These are phyloP conservation scores for Calonectria pseudoreteaudii DNA, from an alignment of 2,329 filamentous ascomycete genomes.

Conservation along the genomic window DNA sequence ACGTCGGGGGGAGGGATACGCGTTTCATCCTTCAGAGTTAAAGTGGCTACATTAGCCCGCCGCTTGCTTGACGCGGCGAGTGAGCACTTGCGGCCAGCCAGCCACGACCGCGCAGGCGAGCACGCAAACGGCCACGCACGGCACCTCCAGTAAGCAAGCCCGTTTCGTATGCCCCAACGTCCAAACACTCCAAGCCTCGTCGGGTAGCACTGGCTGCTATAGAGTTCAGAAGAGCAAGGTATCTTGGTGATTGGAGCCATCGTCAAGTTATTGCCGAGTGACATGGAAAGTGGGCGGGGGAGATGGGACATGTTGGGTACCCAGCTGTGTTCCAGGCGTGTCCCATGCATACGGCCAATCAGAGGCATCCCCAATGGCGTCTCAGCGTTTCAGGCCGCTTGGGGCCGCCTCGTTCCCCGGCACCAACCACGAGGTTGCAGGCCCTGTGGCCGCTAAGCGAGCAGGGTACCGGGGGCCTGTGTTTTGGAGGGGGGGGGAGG, in stretches of 20 bases:
- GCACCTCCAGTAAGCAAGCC: too few relatives aligned
- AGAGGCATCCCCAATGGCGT: neutral
- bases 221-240: neutral
- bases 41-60: slow-evolving; percentile 26
- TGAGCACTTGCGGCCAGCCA: neutral
- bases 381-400: slow-evolving; percentile 15
- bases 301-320: neutral
- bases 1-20: neutral
- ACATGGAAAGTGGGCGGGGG: slow-evolving; percentile 7
- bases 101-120: neutral
- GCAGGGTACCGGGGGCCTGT: slow-evolving; percentile 15
- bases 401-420: slow-evolving; percentile 10
- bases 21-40: slow-evolving; percentile 7
- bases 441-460: slow-evolving; percentile 18
- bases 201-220: neutral
- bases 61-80: slow-evolving; percentile 1
- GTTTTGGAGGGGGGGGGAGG: neutral
- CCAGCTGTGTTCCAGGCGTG: neutral
- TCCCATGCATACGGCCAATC: slow-evolving; percentile 9
- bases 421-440: slow-evolving; percentile 20
- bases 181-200: neutral
- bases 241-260: neutral
- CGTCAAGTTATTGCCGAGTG: slow-evolving; percentile 13
- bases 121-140: neutral
- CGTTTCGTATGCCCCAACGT: neutral